Percentiles rank a stretch among this genome's conserved stretches.
Evolutionary conservation across 129 eudicot species (phyloP).

Genomic region (Lactuca saligna): DNA sequence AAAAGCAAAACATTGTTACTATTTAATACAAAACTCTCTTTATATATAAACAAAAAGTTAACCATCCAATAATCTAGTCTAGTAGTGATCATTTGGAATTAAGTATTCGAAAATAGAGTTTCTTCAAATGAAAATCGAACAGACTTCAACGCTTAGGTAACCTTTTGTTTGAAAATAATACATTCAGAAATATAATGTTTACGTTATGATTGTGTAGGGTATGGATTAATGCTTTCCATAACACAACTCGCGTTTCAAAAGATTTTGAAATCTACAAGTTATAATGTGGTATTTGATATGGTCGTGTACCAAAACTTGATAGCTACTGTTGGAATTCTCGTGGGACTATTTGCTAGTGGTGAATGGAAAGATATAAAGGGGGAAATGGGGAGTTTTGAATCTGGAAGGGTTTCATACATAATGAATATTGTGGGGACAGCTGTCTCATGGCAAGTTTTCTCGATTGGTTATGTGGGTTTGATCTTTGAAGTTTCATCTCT

Average conservation of each 20-base stretch:
- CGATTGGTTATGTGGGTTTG: conserved; percentile 41
- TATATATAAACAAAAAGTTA: too few relatives aligned
- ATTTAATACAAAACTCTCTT: too few relatives aligned
- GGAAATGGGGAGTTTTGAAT: conserved; percentile 43
- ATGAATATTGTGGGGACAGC: conserved; percentile 45
- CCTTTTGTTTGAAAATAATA: too few relatives aligned
- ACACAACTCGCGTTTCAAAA: conserved; percentile 38
- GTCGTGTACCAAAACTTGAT: conserved; percentile 28
- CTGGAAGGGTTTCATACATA: conserved; percentile 42
- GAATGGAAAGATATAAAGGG: conserved; percentile 44
- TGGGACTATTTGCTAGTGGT: conserved; percentile 52
- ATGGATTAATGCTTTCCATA: conserved; percentile 36
- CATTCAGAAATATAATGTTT: too few relatives aligned
- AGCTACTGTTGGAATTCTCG: conserved; percentile 19
- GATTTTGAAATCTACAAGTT: conserved; percentile 34
- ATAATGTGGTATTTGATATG: conserved; percentile 29
- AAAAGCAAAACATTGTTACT: too few relatives aligned
- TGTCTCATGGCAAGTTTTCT: conserved; percentile 42
- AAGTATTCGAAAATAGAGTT: too few relatives aligned
- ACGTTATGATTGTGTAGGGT: conserved; percentile 34
- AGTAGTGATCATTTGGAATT: too few relatives aligned
- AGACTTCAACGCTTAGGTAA: too few relatives aligned
- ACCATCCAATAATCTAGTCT: too few relatives aligned
- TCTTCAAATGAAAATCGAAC: too few relatives aligned
- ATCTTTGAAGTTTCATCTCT: conserved; percentile 56